Base-by-base conservation (phyloP, 139 green algal genomes). In the Tetradesmus obliquus region DNA sequence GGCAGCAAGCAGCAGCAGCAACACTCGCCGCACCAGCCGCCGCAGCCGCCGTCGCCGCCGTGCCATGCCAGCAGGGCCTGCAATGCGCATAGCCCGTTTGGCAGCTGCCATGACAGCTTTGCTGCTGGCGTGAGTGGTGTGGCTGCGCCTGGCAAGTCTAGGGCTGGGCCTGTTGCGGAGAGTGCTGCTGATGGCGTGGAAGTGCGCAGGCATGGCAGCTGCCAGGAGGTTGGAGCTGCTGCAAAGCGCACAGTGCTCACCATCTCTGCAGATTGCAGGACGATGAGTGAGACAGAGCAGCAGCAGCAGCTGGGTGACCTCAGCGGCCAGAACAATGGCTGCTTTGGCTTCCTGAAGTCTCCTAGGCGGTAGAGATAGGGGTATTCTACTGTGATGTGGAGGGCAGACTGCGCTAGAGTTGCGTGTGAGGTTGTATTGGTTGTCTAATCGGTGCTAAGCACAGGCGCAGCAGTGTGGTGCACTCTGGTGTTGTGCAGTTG, bases 281-380 rank as follows among this genome's bases (percentile, higher is more conserved):
- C 69, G 12, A 15, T 19, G 3, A 66, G 20, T 19, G 82, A 32
- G 54, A 4, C 53, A 17, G 54, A 74, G 86, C 69, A 90, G 71
- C 71, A 90, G 51, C 71, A 84, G 69, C 71, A 55, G 69, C 86
- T 55, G 45, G 66, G n/a, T 13, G 85, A 17, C 2, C 66, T 24
- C 15, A 45, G 55, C 24, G 85, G 55, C 13, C 58, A 88, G 4
- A 66, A 15, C 69, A 83, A 90, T 55, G 32, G 86, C n/a, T 90
- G 86, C 71, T 90, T 90, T 84, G 86, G 53, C 51, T 90, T 90
- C 53, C 54, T 90, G 6, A 90, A 90, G 85, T 82, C 85, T 8
- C 45, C 80, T 9, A n/a, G 45, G 15, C 80, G 80, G 51, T 58
- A 19, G 32, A 62, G 24, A 82, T 3, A 82, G 57, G 6, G 57